Evolutionary conservation across 805 yeast genomes (phyloP).

Genomic region (Candida methanosorbosa): DNA sequence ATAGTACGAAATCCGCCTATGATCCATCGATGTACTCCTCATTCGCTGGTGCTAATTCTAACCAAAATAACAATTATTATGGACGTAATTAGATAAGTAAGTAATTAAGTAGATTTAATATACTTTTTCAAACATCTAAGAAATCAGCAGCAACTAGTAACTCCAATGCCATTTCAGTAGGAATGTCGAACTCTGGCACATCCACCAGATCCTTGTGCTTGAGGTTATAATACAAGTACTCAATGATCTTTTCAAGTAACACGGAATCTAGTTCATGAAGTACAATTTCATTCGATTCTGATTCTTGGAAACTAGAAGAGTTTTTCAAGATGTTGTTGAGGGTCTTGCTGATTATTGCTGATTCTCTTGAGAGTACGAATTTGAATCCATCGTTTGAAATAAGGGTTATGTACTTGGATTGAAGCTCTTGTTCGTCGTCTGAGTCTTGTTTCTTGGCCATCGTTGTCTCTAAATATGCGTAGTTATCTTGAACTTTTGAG

Average conservation of each 20-base stretch:
- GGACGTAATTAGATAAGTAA: background rate
- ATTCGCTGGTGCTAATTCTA: slow-evolving; percentile 3
- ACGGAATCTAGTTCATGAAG: slow-evolving; percentile 61
- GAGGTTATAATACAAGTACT: slow-evolving; percentile 69
- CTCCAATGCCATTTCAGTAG: slow-evolving; percentile 91
- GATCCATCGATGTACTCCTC: slow-evolving; percentile 37
- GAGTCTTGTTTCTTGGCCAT: background rate
- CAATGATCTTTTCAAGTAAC: slow-evolving; percentile 71
- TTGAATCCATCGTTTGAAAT: slow-evolving; percentile 66
- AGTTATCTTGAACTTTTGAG: background rate
- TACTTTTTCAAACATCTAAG: slow-evolving; percentile 43
- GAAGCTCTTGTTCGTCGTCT: slow-evolving; percentile 10
- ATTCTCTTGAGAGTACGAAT: slow-evolving; percentile 57
- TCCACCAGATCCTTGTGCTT: slow-evolving; percentile 58
- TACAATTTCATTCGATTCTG: slow-evolving; percentile 42
- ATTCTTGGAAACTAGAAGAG: slow-evolving; percentile 53
- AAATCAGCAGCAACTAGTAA: slow-evolving; percentile 89
- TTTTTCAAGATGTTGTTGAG: slow-evolving; percentile 44
- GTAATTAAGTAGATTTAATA: background rate
- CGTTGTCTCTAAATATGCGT: background rate
- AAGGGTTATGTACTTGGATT: slow-evolving; percentile 43
- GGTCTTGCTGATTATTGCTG: slow-evolving; percentile 68
- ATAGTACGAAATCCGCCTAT: slow-evolving; percentile 42
- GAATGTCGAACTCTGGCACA: slow-evolving; percentile 82
- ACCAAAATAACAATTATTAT: background rate